Conservation (phyloP, 2,329 filamentous ascomycete species). For the Magnaporthales sp. region DNA sequence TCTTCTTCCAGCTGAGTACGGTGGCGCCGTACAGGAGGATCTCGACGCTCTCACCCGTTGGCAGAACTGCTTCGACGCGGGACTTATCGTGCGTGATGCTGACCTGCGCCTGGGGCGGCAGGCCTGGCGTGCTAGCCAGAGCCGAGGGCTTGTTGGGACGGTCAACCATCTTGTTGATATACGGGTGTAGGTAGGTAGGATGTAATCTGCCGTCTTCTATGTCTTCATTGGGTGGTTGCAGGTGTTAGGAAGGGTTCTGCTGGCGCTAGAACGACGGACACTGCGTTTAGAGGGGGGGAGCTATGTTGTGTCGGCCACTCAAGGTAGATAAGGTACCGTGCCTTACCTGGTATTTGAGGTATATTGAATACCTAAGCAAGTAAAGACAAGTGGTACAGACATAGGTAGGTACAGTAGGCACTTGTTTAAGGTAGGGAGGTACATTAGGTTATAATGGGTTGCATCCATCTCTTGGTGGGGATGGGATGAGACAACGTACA, state of each 20-base stretch:
- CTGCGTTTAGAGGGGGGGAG: background rate
- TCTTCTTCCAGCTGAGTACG: constrained; percentile 86
- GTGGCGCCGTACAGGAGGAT: constrained; percentile 89
- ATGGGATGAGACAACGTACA: background rate
- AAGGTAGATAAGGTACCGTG: background rate
- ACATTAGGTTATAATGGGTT: background rate
- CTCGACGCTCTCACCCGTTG: constrained; percentile 78
- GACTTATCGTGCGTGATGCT: constrained; percentile 62
- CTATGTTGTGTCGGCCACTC: background rate
- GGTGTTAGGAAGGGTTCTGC: background rate
- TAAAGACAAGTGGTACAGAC: background rate
- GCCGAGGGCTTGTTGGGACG: constrained; percentile 76
- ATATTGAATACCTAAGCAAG: background rate
- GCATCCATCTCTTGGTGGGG: background rate
- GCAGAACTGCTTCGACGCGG: constrained; percentile 69
- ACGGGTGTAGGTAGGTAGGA: constrained; percentile 2
- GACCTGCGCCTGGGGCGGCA: constrained; percentile 68
- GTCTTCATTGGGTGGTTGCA: background rate
- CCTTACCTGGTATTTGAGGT: too few relatives aligned
- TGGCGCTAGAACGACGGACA: background rate
- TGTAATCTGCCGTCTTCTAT: constrained; percentile 4
- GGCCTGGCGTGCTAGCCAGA: constrained; percentile 63
- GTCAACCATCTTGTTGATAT: constrained; percentile 54
- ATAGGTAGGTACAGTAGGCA: background rate
- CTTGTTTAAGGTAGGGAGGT: background rate